Conservation (phyloP, 192 early-diverging fungal species). For the Geranomyces michiganensis region DNA sequence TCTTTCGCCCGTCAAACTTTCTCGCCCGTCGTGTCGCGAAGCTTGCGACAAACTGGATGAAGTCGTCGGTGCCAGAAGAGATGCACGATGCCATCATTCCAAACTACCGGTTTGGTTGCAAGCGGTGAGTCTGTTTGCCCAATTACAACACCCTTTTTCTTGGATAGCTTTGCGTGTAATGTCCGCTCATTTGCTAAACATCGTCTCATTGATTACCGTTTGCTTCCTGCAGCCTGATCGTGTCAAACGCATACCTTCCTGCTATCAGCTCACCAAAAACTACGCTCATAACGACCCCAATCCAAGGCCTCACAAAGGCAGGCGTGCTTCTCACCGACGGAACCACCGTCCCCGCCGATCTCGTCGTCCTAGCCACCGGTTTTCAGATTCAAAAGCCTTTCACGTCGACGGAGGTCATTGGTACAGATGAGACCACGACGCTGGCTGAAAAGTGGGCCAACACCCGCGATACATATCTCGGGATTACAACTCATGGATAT, state of each 20-base stretch:
- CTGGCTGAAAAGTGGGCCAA: slow-evolving; percentile 22
- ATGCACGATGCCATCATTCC: slow-evolving; percentile 47
- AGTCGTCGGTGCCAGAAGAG: neutral
- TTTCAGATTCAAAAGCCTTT: slow-evolving; percentile 48
- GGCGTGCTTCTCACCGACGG: slow-evolving; percentile 42
- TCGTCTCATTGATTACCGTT: too few species aligned
- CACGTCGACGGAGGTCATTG: slow-evolving; percentile 38
- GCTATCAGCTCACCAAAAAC: slow-evolving; percentile 38
- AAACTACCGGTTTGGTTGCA: slow-evolving; percentile 51
- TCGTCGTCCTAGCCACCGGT: slow-evolving; percentile 58
- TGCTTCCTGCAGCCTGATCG: slow-evolving; percentile 30
- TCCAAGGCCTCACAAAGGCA: slow-evolving; percentile 34
- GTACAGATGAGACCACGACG: slow-evolving; percentile 18
- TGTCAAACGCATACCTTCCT: slow-evolving; percentile 40
- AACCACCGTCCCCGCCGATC: slow-evolving; percentile 45
- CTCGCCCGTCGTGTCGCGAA: neutral
- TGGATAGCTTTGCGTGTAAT: too few species aligned
- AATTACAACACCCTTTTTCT: too few species aligned
- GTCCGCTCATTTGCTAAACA: too few species aligned
- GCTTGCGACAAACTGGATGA: neutral
- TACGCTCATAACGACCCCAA: slow-evolving; percentile 33
- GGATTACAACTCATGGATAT: slow-evolving; percentile 47
- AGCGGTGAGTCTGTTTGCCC: too few species aligned
- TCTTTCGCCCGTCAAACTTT: neutral
- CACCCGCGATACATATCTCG: slow-evolving; percentile 44